Evolutionary conservation across 2,329 filamentous ascomycete genomes (phyloP).

Genomic region (Neofusicoccum sp.): DNA sequence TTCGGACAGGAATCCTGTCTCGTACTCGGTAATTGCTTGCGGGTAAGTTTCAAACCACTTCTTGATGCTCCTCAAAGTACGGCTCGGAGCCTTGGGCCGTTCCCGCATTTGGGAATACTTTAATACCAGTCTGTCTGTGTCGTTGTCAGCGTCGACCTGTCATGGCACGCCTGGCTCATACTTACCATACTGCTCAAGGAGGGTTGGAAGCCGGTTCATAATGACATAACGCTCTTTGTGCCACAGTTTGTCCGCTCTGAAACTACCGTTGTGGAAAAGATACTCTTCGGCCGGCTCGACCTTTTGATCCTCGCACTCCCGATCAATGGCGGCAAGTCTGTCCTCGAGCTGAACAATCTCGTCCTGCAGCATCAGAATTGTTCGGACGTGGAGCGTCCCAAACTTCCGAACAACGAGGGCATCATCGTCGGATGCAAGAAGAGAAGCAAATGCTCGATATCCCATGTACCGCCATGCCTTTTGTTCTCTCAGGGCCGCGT

Average conservation of each 20-base stretch:
- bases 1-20: not conserved
- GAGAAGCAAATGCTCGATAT: not conserved
- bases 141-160: not conserved
- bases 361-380: slow-evolving; percentile 1
- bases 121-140: not conserved
- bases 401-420: slow-evolving; percentile 1
- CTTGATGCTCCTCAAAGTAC: not conserved
- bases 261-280: not conserved
- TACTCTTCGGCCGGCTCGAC: not conserved
- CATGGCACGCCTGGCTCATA: not conserved
- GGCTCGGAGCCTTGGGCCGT: not conserved
- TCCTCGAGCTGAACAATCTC: not conserved
- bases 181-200: not conserved
- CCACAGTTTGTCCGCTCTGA: not conserved
- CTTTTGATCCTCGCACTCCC: not conserved
- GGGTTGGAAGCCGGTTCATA: not conserved
- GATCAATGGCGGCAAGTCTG: not conserved
- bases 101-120: not conserved
- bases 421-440: not conserved
- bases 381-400: not conserved
- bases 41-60: not conserved
- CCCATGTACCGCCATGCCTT: not conserved
- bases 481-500: not conserved
- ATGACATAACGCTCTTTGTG: not conserved
- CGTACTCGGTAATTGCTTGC: not conserved